Base-by-base conservation (phyloP, 2,329 filamentous ascomycete species). In the Dactylonectria macrodidyma region DNA sequence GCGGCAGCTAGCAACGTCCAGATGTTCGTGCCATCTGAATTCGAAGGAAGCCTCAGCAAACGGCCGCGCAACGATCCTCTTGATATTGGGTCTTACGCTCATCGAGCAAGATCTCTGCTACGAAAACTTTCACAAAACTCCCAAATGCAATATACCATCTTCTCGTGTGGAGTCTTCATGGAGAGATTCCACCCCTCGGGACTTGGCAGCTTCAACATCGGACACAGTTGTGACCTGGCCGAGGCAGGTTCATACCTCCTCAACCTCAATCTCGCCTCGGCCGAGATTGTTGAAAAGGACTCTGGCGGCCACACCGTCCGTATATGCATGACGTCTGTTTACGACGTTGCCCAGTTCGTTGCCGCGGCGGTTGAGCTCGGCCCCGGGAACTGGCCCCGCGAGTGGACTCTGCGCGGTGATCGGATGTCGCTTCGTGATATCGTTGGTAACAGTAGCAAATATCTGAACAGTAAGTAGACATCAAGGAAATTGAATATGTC, bases 81-180 rank as follows among this genome's bases (percentile, higher is more conserved):
- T 26, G 90, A 93, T 77, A 88, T 88, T 52, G 87, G 86, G 22
- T 88, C 87, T 24, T 51, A 68, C 14, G 74, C 73, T 1, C 82
- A 83, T 11, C 83, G 84, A n/a, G 90, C 90, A 2, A 81, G 91
- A 6, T 82, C 84, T 2, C 83, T 87, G 16, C 81, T 93, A 4
- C 83, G 86, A 55, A 84, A 89, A 56, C 90, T 88, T 78, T 79
- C 83, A 14, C 77, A 81, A 5, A 81, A 83, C 3, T 81, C 66
- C 6, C 54, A 67, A 5, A 92, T 95, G 82, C 85, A 87, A 48
- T 93, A 87, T 68, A 94, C 92, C 0, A 84, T 90, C 30, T 94
- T 95, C 79, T 88, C 90, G 0, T 95, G 93, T 73, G 93, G 93
- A 22, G 80, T 94, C 34, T 89, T 95, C 71, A 95, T 94, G 84